A percentile compares a stretch with the other conserved stretches of the same genome.
These are phyloP conservation scores for Lagerstroemia speciosa DNA, from an alignment of 345 rosid genomes.

Conservation along the genomic window DNA sequence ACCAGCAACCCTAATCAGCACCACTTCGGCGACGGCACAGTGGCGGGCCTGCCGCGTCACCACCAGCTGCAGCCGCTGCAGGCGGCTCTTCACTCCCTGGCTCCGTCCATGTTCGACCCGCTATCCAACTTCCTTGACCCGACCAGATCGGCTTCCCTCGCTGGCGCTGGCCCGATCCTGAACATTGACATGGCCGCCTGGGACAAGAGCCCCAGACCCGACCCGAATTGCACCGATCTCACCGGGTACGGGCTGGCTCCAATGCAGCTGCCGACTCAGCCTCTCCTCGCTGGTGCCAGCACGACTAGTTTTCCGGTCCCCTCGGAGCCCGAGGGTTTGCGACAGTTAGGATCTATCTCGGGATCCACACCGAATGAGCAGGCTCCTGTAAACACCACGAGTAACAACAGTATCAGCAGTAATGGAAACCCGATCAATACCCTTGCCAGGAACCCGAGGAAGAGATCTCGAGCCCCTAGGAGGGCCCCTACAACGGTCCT, in stretches of 20 bases:
- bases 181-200: constrained; percentile 44
- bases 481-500: constrained; percentile 91
- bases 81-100: constrained; percentile 22
- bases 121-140: constrained; percentile 47
- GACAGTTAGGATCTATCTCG: constrained; percentile 5
- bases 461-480: constrained; percentile 83
- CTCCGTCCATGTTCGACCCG: constrained; percentile 36
- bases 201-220: constrained; percentile 44
- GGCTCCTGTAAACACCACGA: neutral
- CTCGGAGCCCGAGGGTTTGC: constrained; percentile 2
- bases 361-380: constrained; percentile 6
- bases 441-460: constrained; percentile 55
- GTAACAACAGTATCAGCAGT: constrained; percentile 20
- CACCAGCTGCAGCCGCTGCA: constrained; percentile 20
- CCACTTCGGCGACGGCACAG: neutral
- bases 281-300: neutral
- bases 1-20: neutral
- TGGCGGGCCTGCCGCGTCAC: neutral
- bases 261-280: too few relatives aligned
- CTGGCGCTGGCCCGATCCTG: constrained; percentile 25
- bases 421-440: constrained; percentile 16
- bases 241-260: constrained; percentile 21
- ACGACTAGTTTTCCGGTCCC: neutral
- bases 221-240: constrained; percentile 38
- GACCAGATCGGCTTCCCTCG: constrained; percentile 8